Base-by-base conservation (phyloP, 805 yeast genomes). In the Yamadazyma scolyti region DNA sequence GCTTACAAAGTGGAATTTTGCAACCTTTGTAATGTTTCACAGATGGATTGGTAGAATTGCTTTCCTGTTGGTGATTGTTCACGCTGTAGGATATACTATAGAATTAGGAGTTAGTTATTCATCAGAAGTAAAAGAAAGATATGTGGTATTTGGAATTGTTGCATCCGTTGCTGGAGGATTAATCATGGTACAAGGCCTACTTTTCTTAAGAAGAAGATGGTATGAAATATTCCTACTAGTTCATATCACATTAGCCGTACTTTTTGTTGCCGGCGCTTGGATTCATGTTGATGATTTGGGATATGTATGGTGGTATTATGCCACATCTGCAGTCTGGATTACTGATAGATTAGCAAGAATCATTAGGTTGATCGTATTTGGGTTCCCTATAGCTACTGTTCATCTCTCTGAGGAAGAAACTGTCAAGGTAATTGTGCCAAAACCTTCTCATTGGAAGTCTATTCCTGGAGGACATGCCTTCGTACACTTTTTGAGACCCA, bases 21-120 rank as follows among this genome's bases (percentile, higher is more conserved):
- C 79, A 0, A 64, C 79, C 14, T 79, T 75, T 47, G 61, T 77
- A 27, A 57, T 72, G 18, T 73, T 69, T 44, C 86, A 79, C 48
- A 65, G 80, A 30, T 78, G 81, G 58, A 40, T 75, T 6, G 68
- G 77, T 1, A 61, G 84, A 39, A 52, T 68, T 9, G 47, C 62
- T 20, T 30, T 65, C 2, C 54, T 66, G 17, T 45, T 75, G 23
- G 47, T 77, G 3, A 47, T 49, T 11, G 38, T 75, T 5, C 85
- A 79, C 37, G 59, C 58, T 4, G 44, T 50, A 71, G 71, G 74
- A n/a, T 75, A 72, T 12, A 76, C 78, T 69, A 20, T 28, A 22
- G 33, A 37, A 16, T n/a, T n/a, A n/a, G n/a, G n/a, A n/a, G 37
- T 30, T 3, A 20, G 23, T 6, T 38, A 43, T 25, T 20, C 27